A percentile compares a stretch with the other conserved stretches of the same genome.
Conservation (phyloP, 2,329 filamentous ascomycete genomes). For the Fusarium brachygibbosum region DNA sequence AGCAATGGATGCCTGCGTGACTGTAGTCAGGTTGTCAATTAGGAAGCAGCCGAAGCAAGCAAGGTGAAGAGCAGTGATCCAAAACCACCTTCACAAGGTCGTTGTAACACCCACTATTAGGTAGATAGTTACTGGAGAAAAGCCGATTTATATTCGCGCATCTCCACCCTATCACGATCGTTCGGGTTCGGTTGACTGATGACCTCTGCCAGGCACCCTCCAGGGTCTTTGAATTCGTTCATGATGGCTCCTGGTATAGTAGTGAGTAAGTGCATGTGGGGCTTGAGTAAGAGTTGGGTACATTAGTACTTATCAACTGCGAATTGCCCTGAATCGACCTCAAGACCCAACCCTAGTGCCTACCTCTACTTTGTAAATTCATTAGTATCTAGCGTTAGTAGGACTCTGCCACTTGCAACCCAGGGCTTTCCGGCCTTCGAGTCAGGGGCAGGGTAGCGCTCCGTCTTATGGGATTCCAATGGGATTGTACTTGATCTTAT, state of each 20-base stretch:
- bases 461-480: background rate
- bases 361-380: background rate
- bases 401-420: conserved; percentile 4
- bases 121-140: conserved; percentile 4
- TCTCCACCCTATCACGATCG: conserved; percentile 50
- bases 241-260: conserved; percentile 31
- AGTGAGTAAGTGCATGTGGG: conserved; percentile 16
- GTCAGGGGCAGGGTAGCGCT: conserved; percentile 21
- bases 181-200: conserved; percentile 28
- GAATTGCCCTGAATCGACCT: conserved; percentile 32
- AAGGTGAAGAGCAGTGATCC: background rate
- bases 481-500: background rate
- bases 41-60: background rate
- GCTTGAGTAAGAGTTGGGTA: background rate
- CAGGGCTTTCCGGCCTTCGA: conserved; percentile 12
- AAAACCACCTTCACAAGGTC: conserved; percentile 8
- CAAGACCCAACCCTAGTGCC: conserved; percentile 7
- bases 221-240: conserved; percentile 28
- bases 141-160: conserved; percentile 56
- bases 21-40: conserved; percentile 5
- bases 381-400: background rate
- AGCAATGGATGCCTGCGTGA: background rate
- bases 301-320: conserved; percentile 3
- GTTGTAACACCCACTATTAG: conserved; percentile 1
- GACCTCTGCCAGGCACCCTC: conserved; percentile 4